phyloP scores from a whole-genome alignment of 2,329 filamentous ascomycete species.

The Diaporthe vaccinii region DNA sequence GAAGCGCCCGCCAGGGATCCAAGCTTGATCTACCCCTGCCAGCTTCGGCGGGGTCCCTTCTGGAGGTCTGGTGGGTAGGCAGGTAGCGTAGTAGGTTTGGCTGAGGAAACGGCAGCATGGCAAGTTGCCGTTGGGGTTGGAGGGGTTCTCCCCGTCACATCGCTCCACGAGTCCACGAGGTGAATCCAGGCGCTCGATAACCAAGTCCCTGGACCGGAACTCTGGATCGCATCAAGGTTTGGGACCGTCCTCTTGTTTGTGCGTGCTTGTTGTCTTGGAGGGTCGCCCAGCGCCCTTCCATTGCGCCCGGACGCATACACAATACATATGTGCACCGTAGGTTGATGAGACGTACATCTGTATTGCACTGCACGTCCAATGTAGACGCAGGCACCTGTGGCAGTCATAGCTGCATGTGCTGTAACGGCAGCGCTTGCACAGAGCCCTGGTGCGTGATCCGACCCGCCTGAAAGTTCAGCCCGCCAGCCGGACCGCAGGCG shows the following conservation, averaged over 20 bases:
- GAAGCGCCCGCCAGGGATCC: conserved; percentile 22
- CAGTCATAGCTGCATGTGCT: conserved; percentile 26
- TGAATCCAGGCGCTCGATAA: conserved; percentile 10
- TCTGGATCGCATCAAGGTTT: conserved; percentile 28
- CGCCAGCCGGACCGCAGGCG: conserved; percentile 16
- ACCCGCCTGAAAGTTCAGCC: conserved; percentile 32
- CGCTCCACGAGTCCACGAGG: conserved; percentile 14
- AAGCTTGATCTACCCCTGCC: conserved; percentile 26
- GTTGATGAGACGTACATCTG: not conserved
- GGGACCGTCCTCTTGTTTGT: conserved; percentile 1
- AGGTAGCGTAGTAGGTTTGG: not conserved
- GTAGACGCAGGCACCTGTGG: not conserved
- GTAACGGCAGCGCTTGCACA: conserved; percentile 18
- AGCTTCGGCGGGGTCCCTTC: conserved; percentile 11
- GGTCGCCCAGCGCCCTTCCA: not conserved
- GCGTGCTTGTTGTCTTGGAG: not conserved
- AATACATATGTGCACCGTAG: not conserved
- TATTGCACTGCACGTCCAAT: not conserved
- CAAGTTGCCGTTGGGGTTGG: conserved; percentile 4
- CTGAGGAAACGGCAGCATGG: not conserved
- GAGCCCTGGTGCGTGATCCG: conserved; percentile 17
- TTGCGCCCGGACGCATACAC: not conserved
- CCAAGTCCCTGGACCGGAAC: conserved; percentile 22
- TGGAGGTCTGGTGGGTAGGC: not conserved
- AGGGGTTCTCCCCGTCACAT: conserved; percentile 28